A percentile compares a stretch with the other conserved stretches of the same genome.
phyloP scores from a whole-genome alignment of 805 yeast genomes.

The Myxozyma udenii region DNA sequence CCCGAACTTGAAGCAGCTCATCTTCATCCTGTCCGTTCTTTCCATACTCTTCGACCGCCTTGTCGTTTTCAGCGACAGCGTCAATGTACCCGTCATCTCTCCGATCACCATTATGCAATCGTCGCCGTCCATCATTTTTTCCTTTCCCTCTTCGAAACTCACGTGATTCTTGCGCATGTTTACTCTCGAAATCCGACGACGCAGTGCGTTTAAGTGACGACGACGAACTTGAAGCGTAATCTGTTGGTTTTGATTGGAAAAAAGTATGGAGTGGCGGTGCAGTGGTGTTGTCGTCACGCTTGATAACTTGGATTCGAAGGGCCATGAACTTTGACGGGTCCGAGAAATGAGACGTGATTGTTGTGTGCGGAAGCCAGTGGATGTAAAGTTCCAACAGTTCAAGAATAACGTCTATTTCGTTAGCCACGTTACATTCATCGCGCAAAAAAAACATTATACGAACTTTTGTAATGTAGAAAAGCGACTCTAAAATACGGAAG shows the following conservation, averaged over 20 bases:
- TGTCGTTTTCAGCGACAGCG: background rate
- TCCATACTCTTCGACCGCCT: background rate
- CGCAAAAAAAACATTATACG: background rate
- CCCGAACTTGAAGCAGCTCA: constrained; percentile 7
- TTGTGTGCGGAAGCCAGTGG: constrained; percentile 27
- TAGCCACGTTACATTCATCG: background rate
- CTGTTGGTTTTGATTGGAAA: background rate
- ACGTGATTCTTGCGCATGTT: background rate
- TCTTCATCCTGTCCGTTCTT: background rate
- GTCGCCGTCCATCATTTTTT: too few species aligned
- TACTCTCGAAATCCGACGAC: background rate
- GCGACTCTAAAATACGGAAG: constrained; percentile 4
- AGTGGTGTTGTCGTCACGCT: background rate
- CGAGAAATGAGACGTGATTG: constrained; percentile 3
- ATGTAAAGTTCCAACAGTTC: constrained; percentile 29
- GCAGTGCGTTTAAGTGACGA: background rate
- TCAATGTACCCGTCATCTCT: too few species aligned
- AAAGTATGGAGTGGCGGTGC: background rate
- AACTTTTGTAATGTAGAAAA: constrained; percentile 9
- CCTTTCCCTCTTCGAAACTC: too few species aligned
- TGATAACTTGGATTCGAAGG: constrained; percentile 24
- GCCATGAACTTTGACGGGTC: constrained; percentile 23
- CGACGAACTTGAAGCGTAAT: background rate
- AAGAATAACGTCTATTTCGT: constrained; percentile 15
- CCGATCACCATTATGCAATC: too few species aligned